phyloP scores from a whole-genome alignment of 345 rosid species.

The Eucalyptus curtisii region DNA sequence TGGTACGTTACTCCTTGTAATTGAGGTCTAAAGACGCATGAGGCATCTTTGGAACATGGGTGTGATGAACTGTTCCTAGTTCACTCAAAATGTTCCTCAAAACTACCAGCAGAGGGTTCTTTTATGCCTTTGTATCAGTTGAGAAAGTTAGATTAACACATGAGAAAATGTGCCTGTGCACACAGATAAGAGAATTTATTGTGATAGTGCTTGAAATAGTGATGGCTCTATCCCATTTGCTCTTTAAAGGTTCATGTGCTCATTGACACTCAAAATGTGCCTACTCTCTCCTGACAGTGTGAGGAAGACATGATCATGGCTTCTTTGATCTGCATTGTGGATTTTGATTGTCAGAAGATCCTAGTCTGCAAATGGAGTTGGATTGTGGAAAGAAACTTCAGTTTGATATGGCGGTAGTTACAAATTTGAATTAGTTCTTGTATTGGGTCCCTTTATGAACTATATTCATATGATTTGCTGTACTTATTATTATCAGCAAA shows the following conservation, averaged over 20 bases:
- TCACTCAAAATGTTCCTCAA: background rate
- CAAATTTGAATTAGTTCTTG: background rate
- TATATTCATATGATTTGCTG: background rate
- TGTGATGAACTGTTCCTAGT: background rate
- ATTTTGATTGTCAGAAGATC: slow-evolving; percentile 66
- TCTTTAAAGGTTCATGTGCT: background rate
- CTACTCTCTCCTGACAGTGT: slow-evolving; percentile 19
- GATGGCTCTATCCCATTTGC: background rate
- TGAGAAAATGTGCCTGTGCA: background rate
- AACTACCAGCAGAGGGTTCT: background rate
- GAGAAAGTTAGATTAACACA: background rate
- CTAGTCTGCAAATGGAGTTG: slow-evolving; percentile 78
- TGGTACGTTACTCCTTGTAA: slow-evolving; percentile 36
- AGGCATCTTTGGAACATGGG: background rate
- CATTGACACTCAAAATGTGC: background rate
- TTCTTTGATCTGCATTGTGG: slow-evolving; percentile 81
- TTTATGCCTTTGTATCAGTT: background rate
- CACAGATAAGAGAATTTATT: background rate
- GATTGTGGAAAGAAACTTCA: slow-evolving; percentile 82
- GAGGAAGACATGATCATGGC: slow-evolving; percentile 80
- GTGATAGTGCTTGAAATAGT: background rate
- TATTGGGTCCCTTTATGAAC: background rate
- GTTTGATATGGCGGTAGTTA: slow-evolving; percentile 77
- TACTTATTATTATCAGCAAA: background rate
- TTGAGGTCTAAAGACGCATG: background rate